Percentiles rank a stretch among this genome's conserved stretches.
Conservation (phyloP, 2,329 filamentous ascomycete genomes). For the Microdochium paspali region DNA sequence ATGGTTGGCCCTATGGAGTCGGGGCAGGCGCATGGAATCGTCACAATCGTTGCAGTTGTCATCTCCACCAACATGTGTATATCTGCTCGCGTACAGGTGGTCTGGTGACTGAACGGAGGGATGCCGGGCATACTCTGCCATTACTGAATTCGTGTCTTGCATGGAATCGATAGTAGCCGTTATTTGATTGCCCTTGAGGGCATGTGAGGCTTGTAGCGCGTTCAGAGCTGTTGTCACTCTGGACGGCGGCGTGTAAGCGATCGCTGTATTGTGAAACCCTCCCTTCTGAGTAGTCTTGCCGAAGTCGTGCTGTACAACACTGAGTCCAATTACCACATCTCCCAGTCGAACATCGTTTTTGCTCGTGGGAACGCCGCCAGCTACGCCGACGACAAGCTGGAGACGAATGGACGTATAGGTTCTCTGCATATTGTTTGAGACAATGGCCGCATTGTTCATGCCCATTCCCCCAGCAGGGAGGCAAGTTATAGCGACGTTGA, state of each 20-base stretch:
- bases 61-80: neutral
- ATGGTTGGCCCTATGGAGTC: neutral
- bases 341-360: constrained; percentile 15
- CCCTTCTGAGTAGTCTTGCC: constrained; percentile 3
- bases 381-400: constrained; percentile 16
- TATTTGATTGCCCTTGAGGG: neutral
- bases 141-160: neutral
- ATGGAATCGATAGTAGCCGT: neutral
- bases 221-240: constrained; percentile 1
- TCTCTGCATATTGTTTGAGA: constrained; percentile 8
- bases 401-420: constrained; percentile 9
- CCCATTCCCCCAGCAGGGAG: constrained; percentile 9
- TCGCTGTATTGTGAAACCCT: constrained; percentile 1
- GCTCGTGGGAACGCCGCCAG: constrained; percentile 12
- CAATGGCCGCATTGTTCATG: constrained; percentile 8
- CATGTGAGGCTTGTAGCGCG: neutral
- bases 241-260: neutral
- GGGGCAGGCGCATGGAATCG: neutral
- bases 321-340: constrained; percentile 12
- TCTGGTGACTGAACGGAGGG: neutral
- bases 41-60: neutral
- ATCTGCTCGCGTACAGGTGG: neutral
- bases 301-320: constrained; percentile 7
- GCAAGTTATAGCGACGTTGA: constrained; percentile 10
- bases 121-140: neutral